These are phyloP conservation scores for Saccharomyces hybrid DNA, from an alignment of 1,139 yeast genomes.

Conservation along the genomic window DNA sequence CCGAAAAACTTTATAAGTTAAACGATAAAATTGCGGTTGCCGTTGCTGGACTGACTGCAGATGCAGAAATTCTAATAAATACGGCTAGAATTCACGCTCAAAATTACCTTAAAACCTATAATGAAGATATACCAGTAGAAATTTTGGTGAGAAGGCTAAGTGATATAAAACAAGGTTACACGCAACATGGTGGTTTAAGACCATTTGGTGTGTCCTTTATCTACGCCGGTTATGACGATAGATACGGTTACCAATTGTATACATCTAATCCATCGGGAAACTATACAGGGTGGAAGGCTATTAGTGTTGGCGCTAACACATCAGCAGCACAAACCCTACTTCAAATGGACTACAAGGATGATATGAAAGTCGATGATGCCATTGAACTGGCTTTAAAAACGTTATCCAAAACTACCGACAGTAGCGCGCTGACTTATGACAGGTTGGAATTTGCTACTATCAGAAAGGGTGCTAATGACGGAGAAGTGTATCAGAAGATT, in stretches of 20 bases:
- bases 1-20: constrained; percentile 84
- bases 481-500: constrained; percentile 56
- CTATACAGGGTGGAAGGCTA: constrained; percentile 98
- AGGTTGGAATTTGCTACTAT: constrained; percentile 88
- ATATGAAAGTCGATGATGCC: constrained; percentile 68
- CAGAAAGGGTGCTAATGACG: constrained; percentile 39
- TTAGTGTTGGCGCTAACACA: constrained; percentile 93
- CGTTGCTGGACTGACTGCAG: constrained; percentile 98
- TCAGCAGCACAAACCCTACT: constrained; percentile 92
- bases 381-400: constrained; percentile 86
- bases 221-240: constrained; percentile 91
- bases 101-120: constrained; percentile 72
- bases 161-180: constrained; percentile 94
- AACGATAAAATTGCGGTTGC: constrained; percentile 85
- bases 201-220: constrained; percentile 97
- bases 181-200: constrained; percentile 97
- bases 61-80: constrained; percentile 86
- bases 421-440: constrained; percentile 75
- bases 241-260: constrained; percentile 84
- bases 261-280: constrained; percentile 97
- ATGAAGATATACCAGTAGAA: constrained; percentile 90
- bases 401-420: constrained; percentile 89
- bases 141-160: constrained; percentile 81
- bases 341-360: constrained; percentile 91
- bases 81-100: constrained; percentile 85